Conservation (phyloP, 306 rosid genomes). For the Sindora glabra region DNA sequence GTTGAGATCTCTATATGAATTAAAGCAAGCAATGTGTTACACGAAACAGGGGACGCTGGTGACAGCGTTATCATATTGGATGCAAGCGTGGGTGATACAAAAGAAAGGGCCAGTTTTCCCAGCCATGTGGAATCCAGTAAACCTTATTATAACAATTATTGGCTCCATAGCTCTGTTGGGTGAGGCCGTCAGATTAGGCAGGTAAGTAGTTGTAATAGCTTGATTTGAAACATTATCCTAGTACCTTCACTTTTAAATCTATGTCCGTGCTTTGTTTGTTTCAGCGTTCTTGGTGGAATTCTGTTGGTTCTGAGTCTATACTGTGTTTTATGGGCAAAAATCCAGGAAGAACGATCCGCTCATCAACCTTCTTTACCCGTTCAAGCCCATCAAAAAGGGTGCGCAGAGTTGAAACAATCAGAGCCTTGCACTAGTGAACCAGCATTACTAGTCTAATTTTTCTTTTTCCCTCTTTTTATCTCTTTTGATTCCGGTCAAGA, state of each 20-base stretch:
- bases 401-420: neutral
- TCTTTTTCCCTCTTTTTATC: too few relatives aligned
- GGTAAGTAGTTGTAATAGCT: constrained; percentile 4
- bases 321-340: constrained; percentile 38
- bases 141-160: constrained; percentile 26
- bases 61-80: constrained; percentile 19
- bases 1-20: neutral
- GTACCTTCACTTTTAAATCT: too few relatives aligned
- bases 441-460: too few relatives aligned
- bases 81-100: constrained; percentile 32
- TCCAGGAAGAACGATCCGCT: constrained; percentile 11
- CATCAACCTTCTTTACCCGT: constrained; percentile 9
- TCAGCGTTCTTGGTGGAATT: constrained; percentile 34
- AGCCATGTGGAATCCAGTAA: constrained; percentile 43
- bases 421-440: too few relatives aligned
- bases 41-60: constrained; percentile 31
- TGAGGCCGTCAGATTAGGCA: constrained; percentile 31
- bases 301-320: constrained; percentile 33
- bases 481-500: too few relatives aligned
- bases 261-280: neutral
- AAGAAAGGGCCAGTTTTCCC: constrained; percentile 41
- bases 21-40: neutral
- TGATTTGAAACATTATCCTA: neutral
- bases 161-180: constrained; percentile 38
- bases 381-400: constrained; percentile 13